A percentile compares a stretch with the other conserved stretches of the same genome.
These are phyloP conservation scores for Metschnikowia picachoensis DNA, from an alignment of 805 yeast genomes.

Conservation along the genomic window DNA sequence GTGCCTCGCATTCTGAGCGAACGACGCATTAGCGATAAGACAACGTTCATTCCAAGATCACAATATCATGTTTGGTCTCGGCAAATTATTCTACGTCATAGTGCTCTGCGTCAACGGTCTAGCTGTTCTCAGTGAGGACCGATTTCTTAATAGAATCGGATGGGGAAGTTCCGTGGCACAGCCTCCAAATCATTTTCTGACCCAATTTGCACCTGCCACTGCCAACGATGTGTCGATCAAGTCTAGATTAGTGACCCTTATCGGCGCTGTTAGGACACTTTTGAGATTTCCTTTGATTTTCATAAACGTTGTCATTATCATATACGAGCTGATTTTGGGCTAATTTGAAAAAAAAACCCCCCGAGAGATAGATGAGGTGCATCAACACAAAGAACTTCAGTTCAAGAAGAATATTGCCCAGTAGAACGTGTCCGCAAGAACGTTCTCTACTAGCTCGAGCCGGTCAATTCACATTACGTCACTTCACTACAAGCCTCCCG, in stretches of 20 bases:
- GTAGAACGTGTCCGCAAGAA: too few species aligned
- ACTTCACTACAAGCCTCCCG: too few species aligned
- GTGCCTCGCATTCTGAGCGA: conserved; percentile 2
- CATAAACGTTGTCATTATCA: conserved; percentile 59
- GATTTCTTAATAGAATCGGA: conserved; percentile 63
- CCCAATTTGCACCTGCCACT: conserved; percentile 43
- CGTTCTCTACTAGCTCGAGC: too few species aligned
- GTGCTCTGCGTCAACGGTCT: conserved; percentile 67
- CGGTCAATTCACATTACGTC: too few species aligned
- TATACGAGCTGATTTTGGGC: conserved; percentile 69
- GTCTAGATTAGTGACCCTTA: conserved; percentile 57
- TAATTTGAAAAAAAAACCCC: conserved; percentile 20
- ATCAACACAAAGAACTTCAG: not conserved
- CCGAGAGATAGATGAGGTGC: not conserved
- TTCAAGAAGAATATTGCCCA: too few species aligned
- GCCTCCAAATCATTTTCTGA: conserved; percentile 18
- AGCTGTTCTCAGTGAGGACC: conserved; percentile 75
- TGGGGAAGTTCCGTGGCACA: conserved; percentile 24
- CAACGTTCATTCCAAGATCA: not conserved
- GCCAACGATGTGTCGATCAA: conserved; percentile 43
- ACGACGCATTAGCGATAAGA: not conserved
- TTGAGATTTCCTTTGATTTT: conserved; percentile 71
- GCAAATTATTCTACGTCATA: conserved; percentile 52
- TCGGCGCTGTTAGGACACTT: conserved; percentile 71
- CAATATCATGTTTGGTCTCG: conserved; percentile 52